Evolutionary conservation across 1,284 basidiomycete species (phyloP).

Genomic region (Ustilago hordei): DNA sequence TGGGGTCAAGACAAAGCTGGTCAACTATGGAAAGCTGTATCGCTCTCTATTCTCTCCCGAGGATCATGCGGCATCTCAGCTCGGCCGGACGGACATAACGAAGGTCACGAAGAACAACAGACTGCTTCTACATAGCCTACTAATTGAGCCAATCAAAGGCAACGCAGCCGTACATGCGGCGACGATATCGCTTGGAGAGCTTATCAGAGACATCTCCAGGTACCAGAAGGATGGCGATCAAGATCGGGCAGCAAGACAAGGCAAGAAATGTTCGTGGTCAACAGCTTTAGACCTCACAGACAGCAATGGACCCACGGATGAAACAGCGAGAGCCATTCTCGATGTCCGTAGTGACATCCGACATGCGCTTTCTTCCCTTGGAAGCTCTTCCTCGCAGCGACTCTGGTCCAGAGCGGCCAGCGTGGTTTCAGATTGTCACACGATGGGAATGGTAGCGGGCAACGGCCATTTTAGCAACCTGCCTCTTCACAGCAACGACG

Average conservation of each 20-base stretch:
- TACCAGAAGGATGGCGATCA: neutral
- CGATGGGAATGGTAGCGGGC: neutral
- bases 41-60: slow-evolving; percentile 10
- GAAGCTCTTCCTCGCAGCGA: slow-evolving; percentile 11
- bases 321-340: slow-evolving; percentile 4
- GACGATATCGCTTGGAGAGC: slow-evolving; percentile 18
- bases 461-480: neutral
- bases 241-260: neutral
- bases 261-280: slow-evolving; percentile 4
- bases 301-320: neutral
- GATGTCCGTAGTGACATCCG: slow-evolving; percentile 25
- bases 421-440: neutral
- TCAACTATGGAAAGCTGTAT: slow-evolving; percentile 15
- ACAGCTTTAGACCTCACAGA: neutral
- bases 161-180: slow-evolving; percentile 10
- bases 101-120: neutral
- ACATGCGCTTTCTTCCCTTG: slow-evolving; percentile 17
- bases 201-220: neutral
- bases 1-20: slow-evolving; percentile 20
- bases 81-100: neutral
- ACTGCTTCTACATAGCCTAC: neutral
- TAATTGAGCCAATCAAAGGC: neutral
- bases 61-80: neutral
- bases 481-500: neutral
- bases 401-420: slow-evolving; percentile 17